Conservation (phyloP, 1,284 basidiomycete species). For the Papiliotrema laurentii region DNA sequence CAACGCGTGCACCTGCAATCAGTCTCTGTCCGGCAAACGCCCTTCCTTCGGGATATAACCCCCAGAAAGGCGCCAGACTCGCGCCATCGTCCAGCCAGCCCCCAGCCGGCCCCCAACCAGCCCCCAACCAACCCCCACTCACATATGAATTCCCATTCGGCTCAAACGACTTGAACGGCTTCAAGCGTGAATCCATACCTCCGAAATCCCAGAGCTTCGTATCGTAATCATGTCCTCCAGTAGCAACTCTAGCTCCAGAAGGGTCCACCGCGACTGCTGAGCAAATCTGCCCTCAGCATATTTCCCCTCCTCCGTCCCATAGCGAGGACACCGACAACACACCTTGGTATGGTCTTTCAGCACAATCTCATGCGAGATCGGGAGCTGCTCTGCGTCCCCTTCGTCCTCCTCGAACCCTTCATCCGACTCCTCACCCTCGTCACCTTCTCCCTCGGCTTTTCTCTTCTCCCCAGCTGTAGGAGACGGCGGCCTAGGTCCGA, state of each 20-base stretch:
- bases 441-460: conserved; percentile 22
- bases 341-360: conserved; percentile 89
- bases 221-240: conserved; percentile 94
- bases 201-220: conserved; percentile 99
- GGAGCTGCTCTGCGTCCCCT: conserved; percentile 44
- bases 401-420: conserved; percentile 30
- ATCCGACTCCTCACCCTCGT: conserved; percentile 26
- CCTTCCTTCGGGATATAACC: not conserved
- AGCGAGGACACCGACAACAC: conserved; percentile 6
- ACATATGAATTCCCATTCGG: conserved; percentile 90
- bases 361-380: conserved; percentile 67
- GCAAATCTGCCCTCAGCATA: conserved; percentile 56
- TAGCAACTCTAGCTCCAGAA: conserved; percentile 83
- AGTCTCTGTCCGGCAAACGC: not conserved
- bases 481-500: conserved; percentile 32
- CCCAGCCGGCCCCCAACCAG: not conserved
- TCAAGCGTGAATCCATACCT: conserved; percentile 80
- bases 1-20: conserved; percentile 71
- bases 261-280: conserved; percentile 88
- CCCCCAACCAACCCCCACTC: conserved; percentile 35
- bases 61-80: not conserved
- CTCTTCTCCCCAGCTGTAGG: conserved; percentile 17
- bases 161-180: conserved; percentile 95
- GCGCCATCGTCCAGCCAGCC: not conserved
- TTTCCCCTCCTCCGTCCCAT: too few relatives aligned